Conservation (phyloP, 805 yeast species). For the Starmerella kuoi region DNA sequence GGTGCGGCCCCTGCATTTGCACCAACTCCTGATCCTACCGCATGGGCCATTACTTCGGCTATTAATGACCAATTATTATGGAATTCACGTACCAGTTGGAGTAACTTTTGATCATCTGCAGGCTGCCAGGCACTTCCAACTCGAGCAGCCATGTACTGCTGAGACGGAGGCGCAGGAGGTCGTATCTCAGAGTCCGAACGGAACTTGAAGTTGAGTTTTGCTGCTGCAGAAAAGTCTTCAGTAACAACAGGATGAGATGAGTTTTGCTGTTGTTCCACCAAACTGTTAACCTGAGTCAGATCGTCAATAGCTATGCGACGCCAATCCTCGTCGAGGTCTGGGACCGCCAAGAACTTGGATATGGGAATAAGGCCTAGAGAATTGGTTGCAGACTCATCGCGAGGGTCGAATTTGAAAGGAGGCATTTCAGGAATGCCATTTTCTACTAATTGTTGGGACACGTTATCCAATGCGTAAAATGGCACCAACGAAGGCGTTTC, state of each 20-base stretch:
- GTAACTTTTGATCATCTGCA: conserved; percentile 72
- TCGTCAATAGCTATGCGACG: conserved; percentile 23
- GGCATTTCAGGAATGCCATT: conserved; percentile 20
- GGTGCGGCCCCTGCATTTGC: neutral
- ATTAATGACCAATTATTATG: conserved; percentile 90
- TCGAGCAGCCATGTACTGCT: conserved; percentile 65
- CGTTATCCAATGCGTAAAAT: conserved; percentile 2
- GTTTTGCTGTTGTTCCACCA: neutral
- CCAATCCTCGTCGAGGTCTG: conserved; percentile 26
- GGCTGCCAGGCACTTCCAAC: conserved; percentile 96
- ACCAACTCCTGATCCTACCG: conserved; percentile 31
- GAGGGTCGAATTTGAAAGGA: neutral
- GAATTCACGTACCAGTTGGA: conserved; percentile 71
- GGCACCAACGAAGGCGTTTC: conserved; percentile 18
- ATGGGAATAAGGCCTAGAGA: conserved; percentile 25
- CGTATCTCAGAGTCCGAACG: conserved; percentile 34
- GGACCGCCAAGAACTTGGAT: conserved; percentile 26
- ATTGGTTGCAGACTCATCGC: conserved; percentile 13
- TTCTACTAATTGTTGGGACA: conserved; percentile 14
- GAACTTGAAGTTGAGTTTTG: conserved; percentile 13
- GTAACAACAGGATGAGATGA: neutral
- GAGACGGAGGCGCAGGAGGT: conserved; percentile 86
- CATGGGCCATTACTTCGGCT: conserved; percentile 56
- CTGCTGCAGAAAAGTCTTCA: conserved; percentile 6
- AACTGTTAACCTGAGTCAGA: neutral